A percentile compares a stretch with the other conserved stretches of the same genome.
Evolutionary conservation across 164 flowering plant species (phyloP).

Genomic region (Piper longum): DNA sequence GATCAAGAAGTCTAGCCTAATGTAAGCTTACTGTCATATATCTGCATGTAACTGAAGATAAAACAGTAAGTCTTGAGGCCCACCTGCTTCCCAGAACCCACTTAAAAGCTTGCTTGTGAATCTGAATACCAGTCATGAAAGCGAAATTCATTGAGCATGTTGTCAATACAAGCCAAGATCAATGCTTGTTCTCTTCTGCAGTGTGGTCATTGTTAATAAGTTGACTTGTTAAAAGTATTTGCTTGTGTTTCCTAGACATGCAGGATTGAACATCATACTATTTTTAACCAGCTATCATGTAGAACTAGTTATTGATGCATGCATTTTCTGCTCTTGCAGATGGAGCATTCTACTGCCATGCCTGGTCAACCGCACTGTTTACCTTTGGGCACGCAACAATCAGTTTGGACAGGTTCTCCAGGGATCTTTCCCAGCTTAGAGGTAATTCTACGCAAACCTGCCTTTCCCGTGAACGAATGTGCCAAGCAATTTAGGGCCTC

Average conservation of each 20-base stretch:
- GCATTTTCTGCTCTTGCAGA: slow-evolving; percentile 14
- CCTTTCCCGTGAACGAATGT: neutral
- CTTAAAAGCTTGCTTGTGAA: neutral
- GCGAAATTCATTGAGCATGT: neutral
- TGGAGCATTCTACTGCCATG: slow-evolving; percentile 17
- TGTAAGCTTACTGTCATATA: too few species aligned
- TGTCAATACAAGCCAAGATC: neutral
- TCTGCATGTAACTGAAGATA: too few species aligned
- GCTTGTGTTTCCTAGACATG: too few species aligned
- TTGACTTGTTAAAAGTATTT: too few species aligned
- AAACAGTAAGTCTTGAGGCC: neutral
- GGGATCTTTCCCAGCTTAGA: slow-evolving; percentile 28
- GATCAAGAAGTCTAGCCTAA: neutral
- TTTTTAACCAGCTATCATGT: too few species aligned
- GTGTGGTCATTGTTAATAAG: too few species aligned
- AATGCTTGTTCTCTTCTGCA: neutral
- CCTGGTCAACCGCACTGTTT: slow-evolving; percentile 15
- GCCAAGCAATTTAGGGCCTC: neutral
- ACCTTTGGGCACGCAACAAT: slow-evolving; percentile 20
- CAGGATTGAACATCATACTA: too few species aligned
- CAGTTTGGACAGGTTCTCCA: slow-evolving; percentile 26
- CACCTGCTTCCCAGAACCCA: neutral
- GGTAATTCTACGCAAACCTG: slow-evolving; percentile 17
- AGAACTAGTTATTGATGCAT: too few species aligned
- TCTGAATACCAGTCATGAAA: neutral